These are phyloP conservation scores for Saitoella complicata DNA, from an alignment of 805 yeast species.

Conservation along the genomic window DNA sequence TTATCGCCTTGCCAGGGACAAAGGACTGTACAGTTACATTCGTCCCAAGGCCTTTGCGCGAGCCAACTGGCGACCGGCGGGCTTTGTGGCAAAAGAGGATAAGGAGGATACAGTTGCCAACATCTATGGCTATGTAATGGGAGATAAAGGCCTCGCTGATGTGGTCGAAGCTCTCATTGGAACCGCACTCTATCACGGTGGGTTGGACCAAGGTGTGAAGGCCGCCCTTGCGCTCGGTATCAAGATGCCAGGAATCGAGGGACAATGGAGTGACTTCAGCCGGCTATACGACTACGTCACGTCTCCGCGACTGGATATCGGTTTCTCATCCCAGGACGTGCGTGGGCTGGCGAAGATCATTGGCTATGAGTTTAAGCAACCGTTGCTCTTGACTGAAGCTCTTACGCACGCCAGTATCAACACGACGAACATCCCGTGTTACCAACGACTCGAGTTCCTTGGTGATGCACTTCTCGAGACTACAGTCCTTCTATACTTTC, in stretches of 20 bases:
- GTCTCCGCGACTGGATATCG: not conserved
- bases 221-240: not conserved
- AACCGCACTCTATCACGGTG: not conserved
- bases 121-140: not conserved
- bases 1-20: constrained; percentile 1
- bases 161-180: constrained; percentile 4
- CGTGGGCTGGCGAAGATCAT: not conserved
- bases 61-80: constrained; percentile 3
- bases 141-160: constrained; percentile 4
- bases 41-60: constrained; percentile 3
- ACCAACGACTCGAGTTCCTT: constrained; percentile 5
- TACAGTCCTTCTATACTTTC: constrained; percentile 1
- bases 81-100: not conserved
- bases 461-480: constrained; percentile 4
- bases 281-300: not conserved
- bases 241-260: too few species aligned
- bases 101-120: not conserved
- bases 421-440: not conserved
- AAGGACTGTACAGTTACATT: not conserved
- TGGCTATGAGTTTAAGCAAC: constrained; percentile 2
- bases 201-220: constrained; percentile 2
- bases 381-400: not conserved
- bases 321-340: not conserved
- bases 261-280: constrained; percentile 1
- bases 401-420: constrained; percentile 3